Conservation (phyloP, 73 alveolate genomes). For the Symbiodinium natans region DNA sequence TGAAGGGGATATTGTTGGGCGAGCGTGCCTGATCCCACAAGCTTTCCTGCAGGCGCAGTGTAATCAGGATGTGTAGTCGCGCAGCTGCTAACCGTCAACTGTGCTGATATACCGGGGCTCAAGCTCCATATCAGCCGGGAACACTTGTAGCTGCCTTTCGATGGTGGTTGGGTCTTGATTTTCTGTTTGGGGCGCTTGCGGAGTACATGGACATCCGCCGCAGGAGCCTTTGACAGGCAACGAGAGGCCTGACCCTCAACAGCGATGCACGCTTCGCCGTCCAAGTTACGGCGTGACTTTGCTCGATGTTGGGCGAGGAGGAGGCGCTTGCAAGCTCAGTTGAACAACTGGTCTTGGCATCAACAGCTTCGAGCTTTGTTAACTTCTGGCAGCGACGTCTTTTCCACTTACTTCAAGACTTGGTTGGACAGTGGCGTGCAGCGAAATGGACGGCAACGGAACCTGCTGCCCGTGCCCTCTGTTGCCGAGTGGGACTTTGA, state of each 20-base stretch:
- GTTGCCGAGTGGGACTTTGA: slow-evolving; percentile 12
- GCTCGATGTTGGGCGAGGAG: neutral
- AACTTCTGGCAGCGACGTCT: neutral
- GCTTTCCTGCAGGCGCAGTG: too few species aligned
- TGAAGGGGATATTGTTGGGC: too few species aligned
- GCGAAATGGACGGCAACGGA: neutral
- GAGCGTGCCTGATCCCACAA: too few species aligned
- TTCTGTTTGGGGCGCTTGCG: neutral
- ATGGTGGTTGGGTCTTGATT: too few species aligned
- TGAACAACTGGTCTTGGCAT: neutral
- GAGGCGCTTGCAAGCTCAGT: neutral
- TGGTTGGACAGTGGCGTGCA: neutral
- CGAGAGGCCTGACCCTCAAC: neutral
- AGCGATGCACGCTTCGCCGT: neutral
- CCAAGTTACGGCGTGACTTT: neutral
- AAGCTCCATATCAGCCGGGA: too few species aligned
- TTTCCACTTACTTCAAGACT: neutral
- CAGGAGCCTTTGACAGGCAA: neutral
- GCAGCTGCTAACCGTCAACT: too few species aligned
- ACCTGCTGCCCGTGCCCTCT: slow-evolving; percentile 2
- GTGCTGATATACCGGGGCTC: too few species aligned
- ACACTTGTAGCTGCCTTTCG: too few species aligned
- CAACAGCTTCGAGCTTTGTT: neutral
- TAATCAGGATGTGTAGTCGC: too few species aligned
- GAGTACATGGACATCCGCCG: slow-evolving; percentile 27